Evolutionary conservation across 345 rosid genomes (phyloP), one percentile per base, ranked within the genome.

Genomic region (Linum usitatissimum): DNA sequence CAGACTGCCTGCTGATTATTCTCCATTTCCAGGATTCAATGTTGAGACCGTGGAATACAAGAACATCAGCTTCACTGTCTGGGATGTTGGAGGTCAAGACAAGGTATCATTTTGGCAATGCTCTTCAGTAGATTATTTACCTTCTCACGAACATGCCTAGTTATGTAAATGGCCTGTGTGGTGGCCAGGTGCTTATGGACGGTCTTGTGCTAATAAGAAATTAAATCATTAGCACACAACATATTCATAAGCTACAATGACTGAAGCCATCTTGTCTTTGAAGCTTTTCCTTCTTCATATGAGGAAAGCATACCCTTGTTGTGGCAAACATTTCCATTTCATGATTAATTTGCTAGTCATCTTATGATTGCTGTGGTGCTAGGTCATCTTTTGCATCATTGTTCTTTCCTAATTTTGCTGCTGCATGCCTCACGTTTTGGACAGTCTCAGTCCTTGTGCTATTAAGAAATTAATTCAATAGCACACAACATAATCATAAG

Each of bases 401-500:
- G 2, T 23, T 23, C 28, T 23, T 23, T 23, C 28, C 28, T 23
- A 23, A 23, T 23, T 23, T 23, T 23, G 28, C n/a, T n/a, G n/a
- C n/a, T n/a, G n/a, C n/a, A n/a, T n/a, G n/a, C n/a, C n/a, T n/a
- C n/a, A n/a, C n/a, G n/a, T n/a, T n/a, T n/a, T n/a, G n/a, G n/a
- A n/a, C 6, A 34, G 5, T 4, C 38, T 31, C 18, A 12, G 9
- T 19, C 36, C 13, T 75, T 83, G 78, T 81, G 78, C 76, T 77
- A 75, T 48, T 69, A 53, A 70, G 69, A 23, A 65, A 48, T 2
- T 40, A 30, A 6, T 4, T 34, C 66, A 55, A 73, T 77, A 60
- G 80, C 72, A 61, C 79, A 70, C 67, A 82, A 78, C 82, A 72
- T 71, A 58, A 56, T 73, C 83, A 75, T 80, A 78, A 82, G 86